Evolutionary conservation across 805 yeast genomes (phyloP).

Genomic region (Vanderwaltozyma polyspora): DNA sequence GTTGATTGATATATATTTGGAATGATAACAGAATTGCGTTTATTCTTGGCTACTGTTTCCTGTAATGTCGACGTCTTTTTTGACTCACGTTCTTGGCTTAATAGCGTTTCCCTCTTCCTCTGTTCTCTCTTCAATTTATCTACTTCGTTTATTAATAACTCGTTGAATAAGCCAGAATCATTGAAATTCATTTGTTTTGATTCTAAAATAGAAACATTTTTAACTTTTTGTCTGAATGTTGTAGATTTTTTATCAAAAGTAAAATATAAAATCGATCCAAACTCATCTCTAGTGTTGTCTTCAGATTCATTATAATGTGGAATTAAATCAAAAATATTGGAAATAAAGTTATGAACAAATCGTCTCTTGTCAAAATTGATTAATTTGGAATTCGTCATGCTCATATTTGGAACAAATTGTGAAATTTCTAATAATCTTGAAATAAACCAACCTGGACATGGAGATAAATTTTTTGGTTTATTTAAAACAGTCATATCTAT

Average conservation of each 20-base stretch:
- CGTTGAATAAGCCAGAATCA: conserved; percentile 33
- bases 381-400: conserved; percentile 47
- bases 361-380: conserved; percentile 82
- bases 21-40: conserved; percentile 8
- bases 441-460: conserved; percentile 87
- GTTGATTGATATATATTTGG: not conserved
- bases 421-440: conserved; percentile 70
- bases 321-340: conserved; percentile 30
- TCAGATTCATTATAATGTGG: too few species aligned
- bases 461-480: conserved; percentile 42
- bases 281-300: not conserved
- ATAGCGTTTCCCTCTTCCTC: conserved; percentile 32
- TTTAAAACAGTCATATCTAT: conserved; percentile 1
- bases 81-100: conserved; percentile 28
- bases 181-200: conserved; percentile 32
- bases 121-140: conserved; percentile 44
- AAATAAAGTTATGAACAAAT: conserved; percentile 50
- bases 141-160: conserved; percentile 37
- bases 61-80: conserved; percentile 25
- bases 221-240: conserved; percentile 17
- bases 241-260: conserved; percentile 24
- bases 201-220: conserved; percentile 16
- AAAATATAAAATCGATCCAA: conserved; percentile 16
- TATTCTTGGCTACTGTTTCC: conserved; percentile 16
- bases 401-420: conserved; percentile 69